Evolutionary conservation across 805 yeast genomes (phyloP).

Genomic region (Sugiyamaella smithiae): DNA sequence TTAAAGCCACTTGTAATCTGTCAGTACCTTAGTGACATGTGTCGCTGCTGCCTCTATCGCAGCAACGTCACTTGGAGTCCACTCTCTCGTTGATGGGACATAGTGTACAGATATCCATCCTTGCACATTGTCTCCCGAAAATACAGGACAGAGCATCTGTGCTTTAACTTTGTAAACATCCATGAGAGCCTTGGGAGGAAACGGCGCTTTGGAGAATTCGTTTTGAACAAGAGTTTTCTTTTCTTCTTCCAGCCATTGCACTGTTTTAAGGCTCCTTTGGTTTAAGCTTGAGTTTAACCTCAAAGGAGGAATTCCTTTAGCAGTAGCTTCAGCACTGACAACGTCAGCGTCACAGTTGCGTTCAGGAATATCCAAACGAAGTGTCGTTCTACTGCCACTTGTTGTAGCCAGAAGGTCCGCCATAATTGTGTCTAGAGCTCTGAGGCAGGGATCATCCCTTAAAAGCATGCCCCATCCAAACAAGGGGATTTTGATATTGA

Average conservation of each 20-base stretch:
- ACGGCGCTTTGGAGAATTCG: neutral
- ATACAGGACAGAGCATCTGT: neutral
- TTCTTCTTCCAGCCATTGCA: constrained; percentile 1
- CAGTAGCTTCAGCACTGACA: neutral
- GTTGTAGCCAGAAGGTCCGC: neutral
- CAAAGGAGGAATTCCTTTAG: neutral
- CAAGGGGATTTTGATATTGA: neutral
- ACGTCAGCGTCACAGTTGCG: neutral
- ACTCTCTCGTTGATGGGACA: neutral
- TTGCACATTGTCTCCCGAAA: neutral
- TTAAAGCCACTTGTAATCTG: neutral
- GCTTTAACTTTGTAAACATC: neutral
- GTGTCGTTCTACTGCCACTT: neutral
- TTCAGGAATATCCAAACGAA: neutral
- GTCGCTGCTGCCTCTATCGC: neutral
- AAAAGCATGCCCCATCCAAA: constrained; percentile 3
- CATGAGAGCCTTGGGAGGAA: neutral
- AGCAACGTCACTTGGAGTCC: neutral
- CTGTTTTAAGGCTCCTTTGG: constrained; percentile 3
- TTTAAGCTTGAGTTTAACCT: neutral
- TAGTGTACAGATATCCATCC: constrained; percentile 4
- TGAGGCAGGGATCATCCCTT: neutral
- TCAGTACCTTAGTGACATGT: neutral
- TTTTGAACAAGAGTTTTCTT: neutral
- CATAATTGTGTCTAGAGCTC: neutral